Base-by-base conservation (phyloP, 352 stramenopile species). In the Pythium pyrilobum region DNA sequence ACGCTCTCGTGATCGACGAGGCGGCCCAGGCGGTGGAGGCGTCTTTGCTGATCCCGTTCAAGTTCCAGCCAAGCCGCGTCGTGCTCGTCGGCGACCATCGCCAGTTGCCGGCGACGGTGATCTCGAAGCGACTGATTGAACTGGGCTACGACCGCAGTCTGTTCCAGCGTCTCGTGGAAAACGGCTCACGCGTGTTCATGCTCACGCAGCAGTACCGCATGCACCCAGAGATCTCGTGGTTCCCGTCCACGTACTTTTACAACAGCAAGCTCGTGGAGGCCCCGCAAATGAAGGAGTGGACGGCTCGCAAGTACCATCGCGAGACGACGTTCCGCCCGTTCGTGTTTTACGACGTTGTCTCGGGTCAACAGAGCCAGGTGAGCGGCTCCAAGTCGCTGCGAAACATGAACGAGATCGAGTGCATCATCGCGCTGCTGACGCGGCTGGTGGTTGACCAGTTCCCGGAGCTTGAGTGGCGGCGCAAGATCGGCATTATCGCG, bases 151-250 rank as follows among this genome's bases (percentile, higher is more conserved):
- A 95, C 24, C 72, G 82, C 27, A 99, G 97, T 53, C 73, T 99
- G 52, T 98, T 99, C 71, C 95, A 99, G 69, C 79, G 97, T 9
- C 72, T 99, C 4, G 94, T 99, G 36, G 70, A 94, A 34, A 85
- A 80, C 43, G 64, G 62, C 21, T 80, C 74, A 12, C 77, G 72
- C 2, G 76, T 89, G 44, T 69, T 85, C 29, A 88, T 99, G 74
- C 71, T 99, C 23, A 75, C 88, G 31, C 84, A 96, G 28, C 97
- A 99, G 73, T 99, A 99, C 62, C 92, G 96, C 45, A 99, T 99
- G 97, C 89, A 99, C 60, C 72, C 84, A 20, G 68, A 91, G 45
- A 99, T 99, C 52, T 88, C 89, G 12, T 73, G 90, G 58, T 99
- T 98, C 85, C 87, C 94, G 36, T 98, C 91, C 24, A 62, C 72